Evolutionary conservation across 306 rosid genomes (phyloP).

Genomic region (Castanopsis chinensis): DNA sequence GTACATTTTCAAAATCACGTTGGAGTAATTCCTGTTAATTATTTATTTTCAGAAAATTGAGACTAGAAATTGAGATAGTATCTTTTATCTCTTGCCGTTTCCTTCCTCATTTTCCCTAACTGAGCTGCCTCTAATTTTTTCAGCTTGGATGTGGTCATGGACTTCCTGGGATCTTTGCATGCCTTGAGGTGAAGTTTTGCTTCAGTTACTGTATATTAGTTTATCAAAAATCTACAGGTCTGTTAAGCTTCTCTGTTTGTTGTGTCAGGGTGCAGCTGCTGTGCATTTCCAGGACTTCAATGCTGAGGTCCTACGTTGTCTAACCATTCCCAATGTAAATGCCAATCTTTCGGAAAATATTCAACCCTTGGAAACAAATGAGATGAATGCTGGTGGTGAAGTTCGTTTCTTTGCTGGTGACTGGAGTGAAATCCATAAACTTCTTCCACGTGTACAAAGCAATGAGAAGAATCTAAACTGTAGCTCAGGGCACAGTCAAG

Average conservation of each 20-base stretch:
- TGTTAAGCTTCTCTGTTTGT: conserved; percentile 17
- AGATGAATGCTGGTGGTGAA: conserved; percentile 29
- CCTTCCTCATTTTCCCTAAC: conserved; percentile 5
- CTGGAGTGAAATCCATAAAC: conserved; percentile 82
- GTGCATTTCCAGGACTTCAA: conserved; percentile 97
- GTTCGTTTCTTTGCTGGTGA: conserved; percentile 86
- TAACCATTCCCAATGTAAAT: conserved; percentile 75
- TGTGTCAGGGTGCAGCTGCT: conserved; percentile 67
- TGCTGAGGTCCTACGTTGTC: conserved; percentile 73
- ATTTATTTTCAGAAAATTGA: not conserved
- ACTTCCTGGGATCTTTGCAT: conserved; percentile 87
- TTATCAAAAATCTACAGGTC: conserved; percentile 6
- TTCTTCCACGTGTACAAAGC: conserved; percentile 51
- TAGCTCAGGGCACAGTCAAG: conserved; percentile 15
- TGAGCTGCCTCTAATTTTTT: conserved; percentile 31
- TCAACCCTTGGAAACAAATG: conserved; percentile 25
- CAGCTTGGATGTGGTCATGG: conserved; percentile 99
- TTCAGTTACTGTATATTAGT: conserved; percentile 19
- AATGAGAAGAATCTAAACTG: conserved; percentile 12
- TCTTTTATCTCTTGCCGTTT: not conserved
- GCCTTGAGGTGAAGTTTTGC: conserved; percentile 61
- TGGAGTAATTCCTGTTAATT: not conserved
- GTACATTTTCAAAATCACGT: not conserved
- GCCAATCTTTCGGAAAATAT: conserved; percentile 45
- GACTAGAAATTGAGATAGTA: not conserved